These are phyloP conservation scores for Chlamydomonas incerta DNA, from an alignment of 139 green algal species.

Conservation along the genomic window DNA sequence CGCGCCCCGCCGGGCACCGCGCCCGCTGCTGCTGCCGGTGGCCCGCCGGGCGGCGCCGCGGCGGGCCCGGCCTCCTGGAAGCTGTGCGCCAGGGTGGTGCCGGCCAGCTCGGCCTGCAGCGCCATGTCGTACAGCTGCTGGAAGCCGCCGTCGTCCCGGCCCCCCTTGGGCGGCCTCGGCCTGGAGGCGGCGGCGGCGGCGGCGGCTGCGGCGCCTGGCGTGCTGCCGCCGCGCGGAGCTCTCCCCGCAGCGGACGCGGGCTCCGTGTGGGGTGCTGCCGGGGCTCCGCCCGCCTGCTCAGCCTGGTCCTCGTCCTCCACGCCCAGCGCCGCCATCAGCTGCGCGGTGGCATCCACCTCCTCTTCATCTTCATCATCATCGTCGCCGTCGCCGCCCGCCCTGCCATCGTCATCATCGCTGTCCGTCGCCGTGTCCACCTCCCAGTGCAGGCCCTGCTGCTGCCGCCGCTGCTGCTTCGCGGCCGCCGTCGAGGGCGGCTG, in stretches of 20 bases:
- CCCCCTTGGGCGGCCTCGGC: too few relatives aligned
- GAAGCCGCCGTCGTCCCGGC: background rate
- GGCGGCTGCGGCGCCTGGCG: background rate
- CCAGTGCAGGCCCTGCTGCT: background rate
- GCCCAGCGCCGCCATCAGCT: constrained; percentile 10
- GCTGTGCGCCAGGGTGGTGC: constrained; percentile 22
- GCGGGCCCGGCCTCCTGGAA: background rate
- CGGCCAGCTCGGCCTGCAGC: constrained; percentile 27
- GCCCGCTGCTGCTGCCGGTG: background rate
- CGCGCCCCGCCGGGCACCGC: background rate
- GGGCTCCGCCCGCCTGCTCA: background rate
- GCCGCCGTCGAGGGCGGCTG: too few relatives aligned
- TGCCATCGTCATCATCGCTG: constrained; percentile 61
- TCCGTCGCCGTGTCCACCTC: constrained; percentile 47
- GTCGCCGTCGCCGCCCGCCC: background rate
- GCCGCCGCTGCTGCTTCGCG: background rate
- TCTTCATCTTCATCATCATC: background rate
- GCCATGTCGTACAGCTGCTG: constrained; percentile 14
- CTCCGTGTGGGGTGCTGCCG: background rate
- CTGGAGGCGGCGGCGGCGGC: background rate
- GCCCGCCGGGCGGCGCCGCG: too few relatives aligned
- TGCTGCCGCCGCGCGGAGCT: background rate
- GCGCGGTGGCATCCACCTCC: background rate
- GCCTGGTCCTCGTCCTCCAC: background rate
- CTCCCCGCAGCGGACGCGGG: background rate